Conservation (phyloP, 805 yeast genomes). For the Candida patagonica region DNA sequence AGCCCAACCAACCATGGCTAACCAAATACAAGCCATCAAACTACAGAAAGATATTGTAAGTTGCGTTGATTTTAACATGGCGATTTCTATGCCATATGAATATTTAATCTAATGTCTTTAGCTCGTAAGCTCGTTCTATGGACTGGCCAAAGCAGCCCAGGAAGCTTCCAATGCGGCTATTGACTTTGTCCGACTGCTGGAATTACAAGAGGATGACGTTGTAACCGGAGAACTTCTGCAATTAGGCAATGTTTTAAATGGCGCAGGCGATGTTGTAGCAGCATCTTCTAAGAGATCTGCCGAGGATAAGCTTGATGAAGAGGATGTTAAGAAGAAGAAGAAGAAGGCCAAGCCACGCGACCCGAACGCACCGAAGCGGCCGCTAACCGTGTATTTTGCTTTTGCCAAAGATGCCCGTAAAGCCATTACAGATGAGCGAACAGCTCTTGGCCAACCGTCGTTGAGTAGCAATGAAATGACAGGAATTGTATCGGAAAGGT, state of each 20-base stretch:
- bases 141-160: slow-evolving; percentile 76
- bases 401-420: slow-evolving; percentile 70
- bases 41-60: slow-evolving; percentile 29
- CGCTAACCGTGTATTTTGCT: slow-evolving; percentile 76
- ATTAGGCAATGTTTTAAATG: slow-evolving; percentile 19
- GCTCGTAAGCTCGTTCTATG: slow-evolving; percentile 73
- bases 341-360: slow-evolving; percentile 40
- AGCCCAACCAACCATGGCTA: slow-evolving; percentile 1
- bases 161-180: slow-evolving; percentile 76
- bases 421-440: slow-evolving; percentile 59
- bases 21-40: slow-evolving; percentile 16
- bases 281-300: no score
- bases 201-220: slow-evolving; percentile 38
- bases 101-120: slow-evolving; percentile 16
- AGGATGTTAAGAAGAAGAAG: slow-evolving; percentile 35
- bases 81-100: neutral
- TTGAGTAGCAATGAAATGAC: slow-evolving; percentile 71
- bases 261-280: slow-evolving; percentile 19
- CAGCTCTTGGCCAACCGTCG: slow-evolving; percentile 47
- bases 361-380: slow-evolving; percentile 94
- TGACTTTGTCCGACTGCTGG: slow-evolving; percentile 54
- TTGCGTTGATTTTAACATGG: slow-evolving; percentile 4
- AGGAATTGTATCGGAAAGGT: slow-evolving; percentile 64
- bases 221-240: slow-evolving; percentile 37
- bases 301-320: neutral